A percentile compares a stretch with the other conserved stretches of the same genome.
phyloP scores from a whole-genome alignment of 495 filamentous ascomycete genomes.

The Collariella sp. region DNA sequence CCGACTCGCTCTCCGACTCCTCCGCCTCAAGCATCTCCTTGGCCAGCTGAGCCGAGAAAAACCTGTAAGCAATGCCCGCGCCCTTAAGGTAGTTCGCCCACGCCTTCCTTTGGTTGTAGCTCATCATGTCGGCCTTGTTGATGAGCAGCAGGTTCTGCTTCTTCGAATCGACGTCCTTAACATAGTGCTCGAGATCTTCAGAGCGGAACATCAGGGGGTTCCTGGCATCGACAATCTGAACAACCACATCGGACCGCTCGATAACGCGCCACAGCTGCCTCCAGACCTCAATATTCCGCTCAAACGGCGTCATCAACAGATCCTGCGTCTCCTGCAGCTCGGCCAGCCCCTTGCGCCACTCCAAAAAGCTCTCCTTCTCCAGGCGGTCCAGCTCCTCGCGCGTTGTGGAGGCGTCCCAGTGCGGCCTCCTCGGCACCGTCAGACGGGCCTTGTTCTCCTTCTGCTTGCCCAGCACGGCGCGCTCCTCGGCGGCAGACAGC shows the following conservation, averaged over 20 bases:
- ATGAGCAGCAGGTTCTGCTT: conserved; percentile 92
- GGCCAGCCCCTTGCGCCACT: conserved; percentile 85
- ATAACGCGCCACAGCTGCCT: conserved; percentile 97
- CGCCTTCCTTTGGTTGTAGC: conserved; percentile 64
- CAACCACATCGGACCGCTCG: conserved; percentile 88
- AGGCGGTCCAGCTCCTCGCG: conserved; percentile 66
- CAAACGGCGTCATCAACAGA: conserved; percentile 95
- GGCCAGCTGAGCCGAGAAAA: conserved; percentile 90
- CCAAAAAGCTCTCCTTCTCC: conserved; percentile 73
- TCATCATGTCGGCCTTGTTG: conserved; percentile 99
- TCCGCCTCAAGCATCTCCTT: conserved; percentile 75
- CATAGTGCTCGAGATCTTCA: conserved; percentile 88
- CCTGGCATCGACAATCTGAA: conserved; percentile 97
- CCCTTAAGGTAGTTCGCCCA: conserved; percentile 88
- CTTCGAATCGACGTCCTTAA: conserved; percentile 77
- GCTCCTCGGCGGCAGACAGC: conserved; percentile 79
- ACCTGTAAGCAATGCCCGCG: conserved; percentile 75
- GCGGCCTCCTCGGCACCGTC: conserved; percentile 82
- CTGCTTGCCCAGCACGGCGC: conserved; percentile 67
- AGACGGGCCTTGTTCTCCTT: conserved; percentile 64
- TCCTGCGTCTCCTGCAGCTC: conserved; percentile 89
- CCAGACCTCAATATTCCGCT: conserved; percentile 97
- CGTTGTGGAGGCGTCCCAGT: conserved; percentile 81
- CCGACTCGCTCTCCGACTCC: conserved; percentile 34
- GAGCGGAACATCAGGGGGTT: conserved; percentile 91